Percentiles rank a stretch among this genome's conserved stretches.
Evolutionary conservation across 2,329 filamentous ascomycete species (phyloP).

Genomic region (Penicillium sumatraense): DNA sequence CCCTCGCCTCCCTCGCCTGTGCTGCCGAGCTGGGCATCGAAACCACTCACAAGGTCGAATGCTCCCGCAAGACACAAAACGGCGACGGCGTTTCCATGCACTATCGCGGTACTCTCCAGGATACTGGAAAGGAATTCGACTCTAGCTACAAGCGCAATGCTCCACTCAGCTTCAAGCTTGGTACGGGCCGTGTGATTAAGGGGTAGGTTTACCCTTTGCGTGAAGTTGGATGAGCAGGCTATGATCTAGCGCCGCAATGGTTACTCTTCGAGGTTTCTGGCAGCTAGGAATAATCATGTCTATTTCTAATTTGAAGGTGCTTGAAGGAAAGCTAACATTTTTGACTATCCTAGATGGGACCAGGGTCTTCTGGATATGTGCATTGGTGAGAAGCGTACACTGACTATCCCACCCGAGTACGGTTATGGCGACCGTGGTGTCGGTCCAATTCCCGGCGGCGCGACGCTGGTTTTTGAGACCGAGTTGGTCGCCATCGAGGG

Average conservation of each 20-base stretch:
- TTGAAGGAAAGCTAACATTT: conserved; percentile 7
- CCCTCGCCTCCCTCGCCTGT: conserved; percentile 56
- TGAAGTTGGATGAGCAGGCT: not conserved
- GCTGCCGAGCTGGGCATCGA: conserved; percentile 70
- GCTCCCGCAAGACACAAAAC: conserved; percentile 74
- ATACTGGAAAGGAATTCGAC: conserved; percentile 80
- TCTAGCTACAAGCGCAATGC: conserved; percentile 75
- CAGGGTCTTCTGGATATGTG: conserved; percentile 91
- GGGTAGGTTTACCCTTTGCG: conserved; percentile 61
- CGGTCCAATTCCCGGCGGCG: conserved; percentile 81
- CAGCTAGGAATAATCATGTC: not conserved
- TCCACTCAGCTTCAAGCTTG: conserved; percentile 80
- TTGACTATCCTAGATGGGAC: conserved; percentile 71
- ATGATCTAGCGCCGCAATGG: not conserved
- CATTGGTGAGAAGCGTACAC: conserved; percentile 85
- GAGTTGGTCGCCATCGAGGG: conserved; percentile 84
- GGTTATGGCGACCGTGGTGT: conserved; percentile 78
- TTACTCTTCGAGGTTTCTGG: not conserved
- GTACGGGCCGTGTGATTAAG: conserved; percentile 82
- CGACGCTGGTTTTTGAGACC: conserved; percentile 89
- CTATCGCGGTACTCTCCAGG: conserved; percentile 80
- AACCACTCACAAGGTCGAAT: conserved; percentile 73
- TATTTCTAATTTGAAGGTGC: not conserved
- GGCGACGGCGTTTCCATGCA: conserved; percentile 86
- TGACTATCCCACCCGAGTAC: conserved; percentile 86